Conservation (phyloP, 176 grass and related monocot species). For the Stipa capillata region DNA sequence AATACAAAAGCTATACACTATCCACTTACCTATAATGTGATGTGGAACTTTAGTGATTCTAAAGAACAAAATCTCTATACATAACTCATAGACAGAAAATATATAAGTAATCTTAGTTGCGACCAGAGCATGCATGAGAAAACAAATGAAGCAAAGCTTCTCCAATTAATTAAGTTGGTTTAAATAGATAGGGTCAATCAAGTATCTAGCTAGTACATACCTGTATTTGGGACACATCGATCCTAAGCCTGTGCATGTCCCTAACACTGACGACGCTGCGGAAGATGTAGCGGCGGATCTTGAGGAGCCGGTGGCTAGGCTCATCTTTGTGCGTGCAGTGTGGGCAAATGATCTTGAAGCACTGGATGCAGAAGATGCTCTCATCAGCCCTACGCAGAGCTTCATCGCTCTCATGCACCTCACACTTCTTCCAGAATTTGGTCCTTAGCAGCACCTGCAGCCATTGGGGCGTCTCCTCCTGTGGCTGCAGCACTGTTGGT, state of each 20-base stretch:
- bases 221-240: conserved; percentile 32
- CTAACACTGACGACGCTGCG: conserved; percentile 24
- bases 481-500: not conserved
- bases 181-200: no score
- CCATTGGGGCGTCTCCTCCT: not conserved
- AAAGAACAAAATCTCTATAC: no score
- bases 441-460: not conserved
- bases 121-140: no score
- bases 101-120: no score
- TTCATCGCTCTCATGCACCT: not conserved
- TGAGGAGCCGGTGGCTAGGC: conserved; percentile 1
- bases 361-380: conserved; percentile 25
- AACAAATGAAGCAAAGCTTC: no score
- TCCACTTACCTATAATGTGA: no score
- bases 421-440: conserved; percentile 14
- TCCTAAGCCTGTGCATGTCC: not conserved
- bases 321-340: not conserved
- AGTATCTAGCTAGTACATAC: no score
- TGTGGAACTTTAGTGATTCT: no score
- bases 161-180: no score
- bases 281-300: conserved; percentile 33
- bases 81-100: no score
- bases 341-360: conserved; percentile 9
- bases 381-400: conserved; percentile 1
- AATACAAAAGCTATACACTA: no score